Base-by-base conservation (phyloP, 2,329 filamentous ascomycete genomes). In the Leptodontidium sp. region DNA sequence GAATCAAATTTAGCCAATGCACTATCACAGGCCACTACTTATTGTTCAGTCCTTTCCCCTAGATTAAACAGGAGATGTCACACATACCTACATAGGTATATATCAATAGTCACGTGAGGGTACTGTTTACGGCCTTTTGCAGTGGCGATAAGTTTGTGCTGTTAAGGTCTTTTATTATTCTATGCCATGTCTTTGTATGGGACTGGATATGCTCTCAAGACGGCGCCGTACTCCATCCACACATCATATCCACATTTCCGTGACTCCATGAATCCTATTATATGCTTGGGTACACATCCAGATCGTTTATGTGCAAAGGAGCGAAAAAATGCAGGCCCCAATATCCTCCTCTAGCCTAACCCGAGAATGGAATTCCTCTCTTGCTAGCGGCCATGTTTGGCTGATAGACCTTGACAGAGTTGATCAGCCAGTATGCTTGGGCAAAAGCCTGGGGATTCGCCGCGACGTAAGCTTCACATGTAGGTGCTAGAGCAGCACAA, bases 341-440 rank as follows among this genome's bases (percentile, higher is more conserved):
- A 26, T 7, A 59, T 59, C 21, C 21, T 26, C n/a, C 6, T 1
- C 9, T 24, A 35, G 24, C 8, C 15, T 35, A 6, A 32, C 29
- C 29, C 29, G 29, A 68, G 53, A 38, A 64, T 24, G n/a, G 59
- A 8, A 15, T 62, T 47, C 14, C 21, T 62, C 70, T 68, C 66
- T 73, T 73, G 4, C 24, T 26, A 35, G 64, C 40, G 11, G 62
- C 26, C 17, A 50, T 47, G 15, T 26, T 45, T 21, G 29, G 17
- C 35, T 72, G 69, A 47, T 70, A 76, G 3, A 76, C 73, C 57
- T 76, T 75, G 32, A 76, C 70, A 5, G 70, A 75, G 45, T 91
- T 92, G 80, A 97, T 86, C 69, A 87, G 81, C 92, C 93, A 97
- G 82, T 91, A 97, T 1, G 92, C 87, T 29, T 94, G 85, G 24